A percentile compares a stretch with the other conserved stretches of the same genome.
Evolutionary conservation across 2,329 filamentous ascomycete species (phyloP).

Genomic region (Huntiella moniliformis): DNA sequence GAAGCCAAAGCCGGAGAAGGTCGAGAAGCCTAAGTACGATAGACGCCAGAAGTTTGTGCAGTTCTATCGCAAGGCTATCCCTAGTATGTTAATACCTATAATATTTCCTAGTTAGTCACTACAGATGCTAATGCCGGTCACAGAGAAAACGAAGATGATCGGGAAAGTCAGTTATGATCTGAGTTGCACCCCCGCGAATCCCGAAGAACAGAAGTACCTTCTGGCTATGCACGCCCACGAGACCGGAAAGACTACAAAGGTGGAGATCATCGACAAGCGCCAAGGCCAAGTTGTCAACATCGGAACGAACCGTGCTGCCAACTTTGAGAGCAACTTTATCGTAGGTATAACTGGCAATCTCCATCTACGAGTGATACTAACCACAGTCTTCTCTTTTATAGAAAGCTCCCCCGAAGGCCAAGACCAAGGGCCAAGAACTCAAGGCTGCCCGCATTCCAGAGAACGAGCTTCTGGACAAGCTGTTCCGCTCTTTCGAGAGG

Average conservation of each 20-base stretch:
- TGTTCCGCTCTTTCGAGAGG: conserved; percentile 66
- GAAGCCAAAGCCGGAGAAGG: conserved; percentile 23
- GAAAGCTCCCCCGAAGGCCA: conserved; percentile 33
- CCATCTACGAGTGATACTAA: conserved; percentile 12
- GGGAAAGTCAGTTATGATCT: conserved; percentile 61
- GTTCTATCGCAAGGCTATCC: conserved; percentile 53
- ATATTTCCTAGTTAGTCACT: not conserved
- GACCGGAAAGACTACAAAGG: conserved; percentile 36
- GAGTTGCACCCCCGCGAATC: conserved; percentile 53
- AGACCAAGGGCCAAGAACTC: conserved; percentile 49
- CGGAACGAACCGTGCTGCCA: conserved; percentile 16
- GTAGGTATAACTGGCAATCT: conserved; percentile 25
- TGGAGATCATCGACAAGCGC: conserved; percentile 22
- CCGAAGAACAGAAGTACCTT: conserved; percentile 47
- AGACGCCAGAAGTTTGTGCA: conserved; percentile 27
- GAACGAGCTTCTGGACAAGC: conserved; percentile 68
- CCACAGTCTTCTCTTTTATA: conserved; percentile 16
- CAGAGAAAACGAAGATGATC: conserved; percentile 61
- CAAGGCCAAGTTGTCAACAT: conserved; percentile 9
- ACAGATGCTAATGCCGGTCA: not conserved
- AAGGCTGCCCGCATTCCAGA: conserved; percentile 83
- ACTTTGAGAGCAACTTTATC: conserved; percentile 31
- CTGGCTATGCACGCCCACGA: conserved; percentile 33
- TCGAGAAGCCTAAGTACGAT: conserved; percentile 29
- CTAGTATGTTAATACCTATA: conserved; percentile 18